These are phyloP conservation scores for Pseudohalonectria lignicola DNA, from an alignment of 2,329 filamentous ascomycete species.

Conservation along the genomic window DNA sequence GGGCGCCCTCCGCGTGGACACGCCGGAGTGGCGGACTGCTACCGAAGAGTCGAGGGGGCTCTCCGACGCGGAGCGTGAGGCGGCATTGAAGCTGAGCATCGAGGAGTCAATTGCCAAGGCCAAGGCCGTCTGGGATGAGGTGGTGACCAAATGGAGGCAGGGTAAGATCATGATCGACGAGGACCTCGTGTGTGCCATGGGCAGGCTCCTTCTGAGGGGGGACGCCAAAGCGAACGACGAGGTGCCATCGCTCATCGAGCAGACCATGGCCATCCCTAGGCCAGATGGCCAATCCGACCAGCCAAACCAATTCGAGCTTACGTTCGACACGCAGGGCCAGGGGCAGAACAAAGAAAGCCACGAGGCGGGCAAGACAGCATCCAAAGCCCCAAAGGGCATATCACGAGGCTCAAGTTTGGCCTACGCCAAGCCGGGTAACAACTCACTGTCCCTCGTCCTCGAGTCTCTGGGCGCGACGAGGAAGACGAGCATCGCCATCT, in stretches of 20 bases:
- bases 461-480: conserved; percentile 50
- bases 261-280: conserved; percentile 68
- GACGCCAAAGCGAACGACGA: conserved; percentile 54
- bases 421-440: conserved; percentile 35
- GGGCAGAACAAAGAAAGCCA: background rate
- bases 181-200: conserved; percentile 71
- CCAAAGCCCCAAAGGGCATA: no score
- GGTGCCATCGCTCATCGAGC: conserved; percentile 64
- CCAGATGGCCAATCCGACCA: conserved; percentile 22
- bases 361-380: background rate
- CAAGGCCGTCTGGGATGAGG: conserved; percentile 69
- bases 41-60: conserved; percentile 1
- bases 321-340: background rate
- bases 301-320: background rate
- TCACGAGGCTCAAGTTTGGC: conserved; percentile 5
- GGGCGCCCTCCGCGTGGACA: conserved; percentile 54
- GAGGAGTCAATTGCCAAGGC: conserved; percentile 50
- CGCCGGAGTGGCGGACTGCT: conserved; percentile 20
- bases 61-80: conserved; percentile 1
- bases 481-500: conserved; percentile 48
- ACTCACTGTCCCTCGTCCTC: conserved; percentile 59
- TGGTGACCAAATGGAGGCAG: conserved; percentile 63
- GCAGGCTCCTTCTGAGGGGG: conserved; percentile 59
- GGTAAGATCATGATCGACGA: conserved; percentile 67
- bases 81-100: conserved; percentile 13